Evolutionary conservation across 176 grass and related monocot species (phyloP).

Genomic region (Bromus sterilis): DNA sequence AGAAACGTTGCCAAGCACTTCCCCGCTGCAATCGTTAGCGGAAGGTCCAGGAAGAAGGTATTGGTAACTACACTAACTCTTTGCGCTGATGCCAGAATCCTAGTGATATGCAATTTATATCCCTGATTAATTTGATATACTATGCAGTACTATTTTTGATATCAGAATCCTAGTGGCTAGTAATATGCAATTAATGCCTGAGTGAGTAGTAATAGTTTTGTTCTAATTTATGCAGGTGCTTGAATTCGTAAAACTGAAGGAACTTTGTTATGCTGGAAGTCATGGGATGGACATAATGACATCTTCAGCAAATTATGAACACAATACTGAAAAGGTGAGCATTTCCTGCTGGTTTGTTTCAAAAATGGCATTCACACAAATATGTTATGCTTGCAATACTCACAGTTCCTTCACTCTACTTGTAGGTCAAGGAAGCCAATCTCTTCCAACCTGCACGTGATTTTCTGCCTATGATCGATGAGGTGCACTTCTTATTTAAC

Average conservation of each 20-base stretch:
- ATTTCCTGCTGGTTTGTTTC: not conserved
- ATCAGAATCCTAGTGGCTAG: not conserved
- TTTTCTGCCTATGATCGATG: slow-evolving; percentile 89
- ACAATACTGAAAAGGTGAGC: slow-evolving; percentile 24
- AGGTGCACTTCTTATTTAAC: slow-evolving; percentile 40
- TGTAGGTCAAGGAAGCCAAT: slow-evolving; percentile 52
- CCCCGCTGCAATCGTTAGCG: slow-evolving; percentile 87
- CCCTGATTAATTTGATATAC: not conserved
- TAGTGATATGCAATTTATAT: not conserved
- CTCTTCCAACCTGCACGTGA: slow-evolving; percentile 88
- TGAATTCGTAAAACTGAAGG: slow-evolving; percentile 84
- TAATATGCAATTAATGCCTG: not conserved
- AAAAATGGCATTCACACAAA: not conserved
- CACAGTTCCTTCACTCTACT: not conserved
- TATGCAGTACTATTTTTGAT: not conserved
- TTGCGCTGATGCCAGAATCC: not conserved
- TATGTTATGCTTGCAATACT: not conserved
- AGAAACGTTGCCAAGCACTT: slow-evolving; percentile 71
- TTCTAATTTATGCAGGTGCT: slow-evolving; percentile 44
- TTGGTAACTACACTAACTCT: not conserved
- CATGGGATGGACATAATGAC: slow-evolving; percentile 96
- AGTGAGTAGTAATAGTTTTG: not conserved
- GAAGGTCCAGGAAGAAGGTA: slow-evolving; percentile 91
- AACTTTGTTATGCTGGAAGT: slow-evolving; percentile 93
- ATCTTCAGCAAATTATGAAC: slow-evolving; percentile 28